Evolutionary conservation across 805 yeast species (phyloP).

Genomic region (Komagataella phaffii): DNA sequence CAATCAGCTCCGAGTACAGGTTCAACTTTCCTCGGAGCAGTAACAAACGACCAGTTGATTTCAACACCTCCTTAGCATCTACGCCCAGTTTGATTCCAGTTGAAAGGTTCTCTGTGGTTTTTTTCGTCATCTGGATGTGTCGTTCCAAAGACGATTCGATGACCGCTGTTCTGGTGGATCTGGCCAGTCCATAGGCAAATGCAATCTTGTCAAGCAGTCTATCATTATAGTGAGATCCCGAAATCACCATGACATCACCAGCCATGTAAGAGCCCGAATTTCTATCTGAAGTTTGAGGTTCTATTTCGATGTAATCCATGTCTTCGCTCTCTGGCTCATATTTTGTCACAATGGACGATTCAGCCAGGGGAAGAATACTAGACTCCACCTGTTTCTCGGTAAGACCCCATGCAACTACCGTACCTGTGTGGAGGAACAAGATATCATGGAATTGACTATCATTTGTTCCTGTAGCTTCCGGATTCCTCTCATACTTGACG

Average conservation of each 20-base stretch:
- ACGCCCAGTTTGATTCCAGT: conserved; percentile 41
- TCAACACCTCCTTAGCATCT: conserved; percentile 47
- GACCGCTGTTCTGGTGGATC: conserved; percentile 78
- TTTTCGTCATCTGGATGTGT: conserved; percentile 49
- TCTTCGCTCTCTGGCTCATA: conserved; percentile 67
- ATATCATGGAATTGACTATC: conserved; percentile 26
- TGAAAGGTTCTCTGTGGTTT: conserved; percentile 53
- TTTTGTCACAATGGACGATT: conserved; percentile 30
- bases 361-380: conserved; percentile 38
- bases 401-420: conserved; percentile 77
- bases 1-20: conserved; percentile 76
- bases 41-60: conserved; percentile 62
- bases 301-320: conserved; percentile 57
- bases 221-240: conserved; percentile 30
- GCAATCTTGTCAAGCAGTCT: conserved; percentile 70
- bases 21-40: conserved; percentile 73
- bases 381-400: conserved; percentile 36
- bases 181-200: conserved; percentile 74
- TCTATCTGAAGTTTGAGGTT: conserved; percentile 9
- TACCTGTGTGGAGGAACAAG: conserved; percentile 62
- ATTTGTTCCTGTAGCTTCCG: conserved; percentile 12
- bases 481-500: conserved; percentile 23
- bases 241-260: conserved; percentile 63
- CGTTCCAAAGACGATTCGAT: conserved; percentile 62
- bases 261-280: conserved; percentile 27